These are phyloP conservation scores for Dictyophora rubrovolvata DNA, from an alignment of 768 basidiomycete genomes.

Conservation along the genomic window DNA sequence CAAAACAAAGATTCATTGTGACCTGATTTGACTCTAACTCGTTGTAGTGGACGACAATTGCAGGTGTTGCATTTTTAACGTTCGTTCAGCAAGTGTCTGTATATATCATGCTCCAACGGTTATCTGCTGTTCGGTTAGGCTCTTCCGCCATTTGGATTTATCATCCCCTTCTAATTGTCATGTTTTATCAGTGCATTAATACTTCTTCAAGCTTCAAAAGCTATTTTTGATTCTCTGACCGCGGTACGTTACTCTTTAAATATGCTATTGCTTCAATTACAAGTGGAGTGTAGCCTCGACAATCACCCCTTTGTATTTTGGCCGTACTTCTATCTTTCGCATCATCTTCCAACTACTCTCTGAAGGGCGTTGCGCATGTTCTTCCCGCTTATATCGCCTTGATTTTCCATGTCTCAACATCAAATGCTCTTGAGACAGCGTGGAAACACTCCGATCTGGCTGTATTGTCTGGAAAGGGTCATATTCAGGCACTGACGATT, in stretches of 20 bases:
- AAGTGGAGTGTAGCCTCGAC: not conserved
- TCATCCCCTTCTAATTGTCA: not conserved
- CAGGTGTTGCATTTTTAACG: constrained; percentile 52
- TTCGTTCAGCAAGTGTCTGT: constrained; percentile 61
- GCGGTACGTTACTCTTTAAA: constrained; percentile 28
- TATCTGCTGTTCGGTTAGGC: constrained; percentile 56
- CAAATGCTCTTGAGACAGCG: constrained; percentile 4
- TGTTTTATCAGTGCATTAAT: constrained; percentile 44
- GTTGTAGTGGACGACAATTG: constrained; percentile 60
- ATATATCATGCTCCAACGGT: constrained; percentile 56
- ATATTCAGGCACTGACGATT: not conserved
- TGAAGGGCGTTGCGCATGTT: constrained; percentile 32
- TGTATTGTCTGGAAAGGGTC: not conserved
- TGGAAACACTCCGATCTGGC: constrained; percentile 1
- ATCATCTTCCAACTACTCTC: constrained; percentile 39
- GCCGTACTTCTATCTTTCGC: constrained; percentile 48
- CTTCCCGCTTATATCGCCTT: constrained; percentile 62
- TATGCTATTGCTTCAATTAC: not conserved
- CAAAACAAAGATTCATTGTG: constrained; percentile 3
- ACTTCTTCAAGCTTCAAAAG: constrained; percentile 57
- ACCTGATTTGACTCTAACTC: constrained; percentile 7
- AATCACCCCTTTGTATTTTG: constrained; percentile 10
- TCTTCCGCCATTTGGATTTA: not conserved
- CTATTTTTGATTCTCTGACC: constrained; percentile 51
- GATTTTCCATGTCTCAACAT: not conserved